Conservation (phyloP, 768 basidiomycete species). For the Mycena venus region DNA sequence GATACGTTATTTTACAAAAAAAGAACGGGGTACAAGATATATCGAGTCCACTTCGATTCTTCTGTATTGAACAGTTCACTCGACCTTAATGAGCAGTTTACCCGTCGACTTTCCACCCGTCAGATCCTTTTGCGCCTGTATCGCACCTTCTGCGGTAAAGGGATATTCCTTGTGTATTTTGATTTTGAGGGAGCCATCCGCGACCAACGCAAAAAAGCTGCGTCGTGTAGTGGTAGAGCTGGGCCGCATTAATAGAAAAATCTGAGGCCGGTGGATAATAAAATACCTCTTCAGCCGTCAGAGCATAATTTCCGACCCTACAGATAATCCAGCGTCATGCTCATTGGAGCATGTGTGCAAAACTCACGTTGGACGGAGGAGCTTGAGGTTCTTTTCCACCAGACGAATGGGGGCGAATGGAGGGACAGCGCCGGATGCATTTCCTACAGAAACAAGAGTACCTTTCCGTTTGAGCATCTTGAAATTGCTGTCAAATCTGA, state of each 20-base stretch:
- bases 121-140: conserved; percentile 84
- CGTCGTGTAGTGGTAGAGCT: conserved; percentile 68
- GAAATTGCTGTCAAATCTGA: conserved; percentile 84
- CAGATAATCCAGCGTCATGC: not conserved
- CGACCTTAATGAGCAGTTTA: conserved; percentile 79
- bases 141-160: conserved; percentile 85
- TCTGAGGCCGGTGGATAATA: not conserved
- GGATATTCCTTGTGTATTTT: conserved; percentile 80
- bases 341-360: not conserved
- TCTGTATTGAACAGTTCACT: not conserved
- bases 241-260: not conserved
- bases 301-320: conserved; percentile 80
- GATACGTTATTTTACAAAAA: not conserved
- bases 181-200: conserved; percentile 72
- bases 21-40: not conserved
- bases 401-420: conserved; percentile 84
- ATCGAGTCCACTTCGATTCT: not conserved
- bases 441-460: conserved; percentile 91
- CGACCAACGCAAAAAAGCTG: conserved; percentile 75
- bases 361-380: conserved; percentile 80
- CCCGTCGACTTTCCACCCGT: conserved; percentile 84
- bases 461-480: conserved; percentile 88
- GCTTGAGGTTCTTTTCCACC: conserved; percentile 83
- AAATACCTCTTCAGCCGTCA: conserved; percentile 74
- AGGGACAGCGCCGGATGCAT: conserved; percentile 88